phyloP scores from a whole-genome alignment of 78 protist species.

The Cyanophora paradoxa region DNA sequence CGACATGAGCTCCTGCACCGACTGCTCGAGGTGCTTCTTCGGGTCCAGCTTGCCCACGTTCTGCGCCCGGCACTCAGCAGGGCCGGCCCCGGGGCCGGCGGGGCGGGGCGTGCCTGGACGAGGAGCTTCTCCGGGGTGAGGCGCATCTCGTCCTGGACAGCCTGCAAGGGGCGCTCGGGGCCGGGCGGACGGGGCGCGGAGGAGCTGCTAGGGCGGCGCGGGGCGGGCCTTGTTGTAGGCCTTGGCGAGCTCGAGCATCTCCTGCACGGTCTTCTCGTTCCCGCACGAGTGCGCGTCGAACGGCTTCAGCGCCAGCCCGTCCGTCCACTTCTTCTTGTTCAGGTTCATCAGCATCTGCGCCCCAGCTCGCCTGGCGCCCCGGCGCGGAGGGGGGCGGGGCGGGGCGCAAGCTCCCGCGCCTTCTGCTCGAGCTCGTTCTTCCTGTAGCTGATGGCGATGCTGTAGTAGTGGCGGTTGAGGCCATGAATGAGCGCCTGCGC shows the following conservation, averaged over 20 bases:
- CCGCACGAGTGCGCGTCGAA: slow-evolving; percentile 62
- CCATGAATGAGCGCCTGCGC: slow-evolving; percentile 91
- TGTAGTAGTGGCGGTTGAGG: slow-evolving; percentile 95
- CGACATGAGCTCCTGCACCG: slow-evolving; percentile 68
- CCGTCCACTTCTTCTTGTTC: slow-evolving; percentile 61
- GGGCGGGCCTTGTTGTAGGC: slow-evolving; percentile 67
- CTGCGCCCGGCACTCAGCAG: too few species aligned
- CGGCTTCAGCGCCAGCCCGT: slow-evolving; percentile 72
- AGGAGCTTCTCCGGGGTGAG: neutral
- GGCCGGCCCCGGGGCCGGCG: too few species aligned
- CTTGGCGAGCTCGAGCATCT: slow-evolving; percentile 66
- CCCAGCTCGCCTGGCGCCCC: too few species aligned
- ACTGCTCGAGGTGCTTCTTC: slow-evolving; percentile 72
- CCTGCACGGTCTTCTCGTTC: slow-evolving; percentile 72
- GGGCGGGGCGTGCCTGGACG: too few species aligned
- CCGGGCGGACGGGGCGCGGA: neutral
- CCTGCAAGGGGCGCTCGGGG: neutral
- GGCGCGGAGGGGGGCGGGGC: too few species aligned
- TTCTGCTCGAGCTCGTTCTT: slow-evolving; percentile 96
- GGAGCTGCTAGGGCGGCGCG: neutral
- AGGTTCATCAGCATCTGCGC: slow-evolving; percentile 37
- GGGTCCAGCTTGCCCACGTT: slow-evolving; percentile 72
- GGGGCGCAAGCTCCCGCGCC: too few species aligned
- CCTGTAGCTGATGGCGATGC: slow-evolving; percentile 88
- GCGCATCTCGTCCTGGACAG: slow-evolving; percentile 23